Evolutionary conservation across 2,329 filamentous ascomycete genomes (phyloP).

Genomic region (Capronia coronata): DNA sequence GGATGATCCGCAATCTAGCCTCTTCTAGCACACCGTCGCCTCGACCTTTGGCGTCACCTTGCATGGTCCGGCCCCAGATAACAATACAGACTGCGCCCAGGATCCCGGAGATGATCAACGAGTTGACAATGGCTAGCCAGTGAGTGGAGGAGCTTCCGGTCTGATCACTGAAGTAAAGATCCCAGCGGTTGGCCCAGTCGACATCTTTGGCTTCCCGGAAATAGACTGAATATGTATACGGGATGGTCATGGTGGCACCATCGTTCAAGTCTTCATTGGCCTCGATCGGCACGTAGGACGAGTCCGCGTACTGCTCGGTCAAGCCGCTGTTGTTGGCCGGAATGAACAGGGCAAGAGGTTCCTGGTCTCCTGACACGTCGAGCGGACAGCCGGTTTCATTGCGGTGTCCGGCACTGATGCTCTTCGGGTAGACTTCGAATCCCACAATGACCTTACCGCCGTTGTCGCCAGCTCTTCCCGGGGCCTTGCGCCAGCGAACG

Average conservation of each 20-base stretch:
- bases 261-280: constrained; percentile 53
- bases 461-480: constrained; percentile 60
- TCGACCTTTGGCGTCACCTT: constrained; percentile 69
- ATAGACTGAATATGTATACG: constrained; percentile 85
- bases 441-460: constrained; percentile 77
- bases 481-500: constrained; percentile 67
- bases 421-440: constrained; percentile 87
- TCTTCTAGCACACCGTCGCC: constrained; percentile 62
- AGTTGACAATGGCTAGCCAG: constrained; percentile 84
- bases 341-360: constrained; percentile 64
- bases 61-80: constrained; percentile 71
- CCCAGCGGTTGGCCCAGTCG: constrained; percentile 81
- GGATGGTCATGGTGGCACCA: constrained; percentile 62
- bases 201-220: constrained; percentile 74
- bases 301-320: constrained; percentile 51
- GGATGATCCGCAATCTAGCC: constrained; percentile 50
- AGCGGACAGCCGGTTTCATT: constrained; percentile 60
- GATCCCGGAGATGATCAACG: constrained; percentile 71
- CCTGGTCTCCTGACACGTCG: constrained; percentile 56
- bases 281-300: constrained; percentile 54
- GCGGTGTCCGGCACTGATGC: constrained; percentile 59
- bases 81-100: constrained; percentile 73
- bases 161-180: constrained; percentile 83
- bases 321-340: constrained; percentile 50
- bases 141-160: constrained; percentile 75